Base-by-base conservation (phyloP, 148 eudicot species). In the Rhododendron williamsianum region DNA sequence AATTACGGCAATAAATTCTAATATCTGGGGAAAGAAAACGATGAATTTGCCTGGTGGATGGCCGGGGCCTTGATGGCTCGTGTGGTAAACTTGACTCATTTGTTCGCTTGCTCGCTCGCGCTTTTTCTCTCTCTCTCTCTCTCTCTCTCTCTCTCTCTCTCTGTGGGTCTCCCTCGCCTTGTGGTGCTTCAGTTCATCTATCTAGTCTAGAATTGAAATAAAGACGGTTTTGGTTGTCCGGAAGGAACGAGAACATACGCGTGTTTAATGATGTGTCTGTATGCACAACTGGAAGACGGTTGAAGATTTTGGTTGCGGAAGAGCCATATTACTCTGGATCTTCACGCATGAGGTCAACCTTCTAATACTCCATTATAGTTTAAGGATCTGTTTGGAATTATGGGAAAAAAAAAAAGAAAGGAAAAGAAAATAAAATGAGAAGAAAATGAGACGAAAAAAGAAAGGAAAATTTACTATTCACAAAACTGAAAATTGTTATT, bases 61-160 rank as follows among this genome's bases (percentile, higher is more conserved):
- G 23, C 33, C 7, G 16, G 82, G 86, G 76, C 76, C 82, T 56
- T 84, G 86, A 45, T 84, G 86, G 76, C 86, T 45, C 7, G 86
- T 84, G 82, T 84, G 86, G 72, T 84, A 52, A 84, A 84, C 82
- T 78, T 84, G 84, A 82, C 73, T 60, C 74, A 38, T 45, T 41
- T 15, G 6, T 13, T 43, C 25, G 6, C 1, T 63, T 6, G 6
- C n/a, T 43, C 25, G 6, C 1, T 63, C 12, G 4, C 25, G 15
- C 63, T 56, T 4, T 56, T n/a, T 56, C 63, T 56, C 63, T 16
- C 63, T 16, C 63, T 16, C 63, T 56, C n/a, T 54, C 60, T 2
- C 60, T 13, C 60, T 33, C 35, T 33, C 35, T 33, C 35, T 33
- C 35, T n/a, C n/a, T n/a, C n/a, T n/a, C n/a, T 33, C 35, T 27